Percentiles rank a stretch among this genome's conserved stretches.
These are phyloP conservation scores for Pezicula carpinea DNA, from an alignment of 2,329 filamentous ascomycete species.

Conservation along the genomic window DNA sequence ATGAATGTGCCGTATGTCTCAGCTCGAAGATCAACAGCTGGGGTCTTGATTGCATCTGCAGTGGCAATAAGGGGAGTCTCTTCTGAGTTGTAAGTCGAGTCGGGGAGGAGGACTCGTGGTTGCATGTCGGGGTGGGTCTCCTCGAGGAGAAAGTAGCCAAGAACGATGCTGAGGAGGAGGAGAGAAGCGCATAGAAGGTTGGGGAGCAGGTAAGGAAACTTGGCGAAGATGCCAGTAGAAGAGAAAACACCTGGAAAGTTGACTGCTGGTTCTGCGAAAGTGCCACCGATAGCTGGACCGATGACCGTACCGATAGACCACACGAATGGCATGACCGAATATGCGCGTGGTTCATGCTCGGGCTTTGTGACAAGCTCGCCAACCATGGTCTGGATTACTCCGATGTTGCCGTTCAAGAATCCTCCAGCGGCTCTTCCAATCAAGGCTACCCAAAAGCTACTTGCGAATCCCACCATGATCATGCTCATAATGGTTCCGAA, in stretches of 20 bases:
- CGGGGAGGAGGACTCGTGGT: constrained; percentile 42
- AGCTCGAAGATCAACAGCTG: constrained; percentile 67
- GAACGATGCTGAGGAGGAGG: constrained; percentile 71
- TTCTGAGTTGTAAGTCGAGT: constrained; percentile 45
- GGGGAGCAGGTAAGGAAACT: constrained; percentile 82
- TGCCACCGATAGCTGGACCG: constrained; percentile 82
- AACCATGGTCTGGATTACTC: constrained; percentile 86
- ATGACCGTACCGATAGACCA: constrained; percentile 90
- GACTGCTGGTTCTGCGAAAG: constrained; percentile 73
- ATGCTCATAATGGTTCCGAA: constrained; percentile 78
- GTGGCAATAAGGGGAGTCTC: constrained; percentile 69
- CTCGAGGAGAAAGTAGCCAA: constrained; percentile 76
- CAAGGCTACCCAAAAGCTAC: constrained; percentile 80
- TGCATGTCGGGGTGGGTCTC: constrained; percentile 88
- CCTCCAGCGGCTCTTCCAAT: constrained; percentile 73
- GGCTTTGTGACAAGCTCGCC: constrained; percentile 79
- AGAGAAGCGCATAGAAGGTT: constrained; percentile 78
- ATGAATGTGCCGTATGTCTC: constrained; percentile 75
- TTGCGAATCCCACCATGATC: constrained; percentile 75
- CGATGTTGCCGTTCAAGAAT: constrained; percentile 85
- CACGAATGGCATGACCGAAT: constrained; percentile 89
- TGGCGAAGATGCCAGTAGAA: constrained; percentile 63
- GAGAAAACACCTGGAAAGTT: constrained; percentile 71
- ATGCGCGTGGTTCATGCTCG: constrained; percentile 83
- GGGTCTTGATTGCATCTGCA: constrained; percentile 68